Conservation (phyloP, 2,329 filamentous ascomycete species). For the Aaosphaeria pasadenensis region DNA sequence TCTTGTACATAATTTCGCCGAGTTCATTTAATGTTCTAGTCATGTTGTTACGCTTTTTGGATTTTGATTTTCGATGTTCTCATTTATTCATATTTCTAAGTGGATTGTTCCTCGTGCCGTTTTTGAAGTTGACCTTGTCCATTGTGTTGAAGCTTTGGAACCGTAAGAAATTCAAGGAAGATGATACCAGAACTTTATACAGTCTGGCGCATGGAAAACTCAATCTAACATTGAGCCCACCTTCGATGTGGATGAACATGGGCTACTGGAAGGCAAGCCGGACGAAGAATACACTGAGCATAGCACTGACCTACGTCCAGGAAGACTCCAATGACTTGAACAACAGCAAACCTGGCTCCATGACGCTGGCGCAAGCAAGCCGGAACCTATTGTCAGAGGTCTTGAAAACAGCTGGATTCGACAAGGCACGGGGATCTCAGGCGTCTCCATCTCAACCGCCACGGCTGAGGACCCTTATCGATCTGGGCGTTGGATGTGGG, state of each 20-base stretch:
- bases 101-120: constrained; percentile 5
- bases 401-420: constrained; percentile 43
- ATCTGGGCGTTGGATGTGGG: constrained; percentile 59
- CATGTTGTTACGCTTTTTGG: no score
- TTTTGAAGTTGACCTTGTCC: not conserved
- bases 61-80: not conserved
- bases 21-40: no score
- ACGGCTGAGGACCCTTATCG: constrained; percentile 38
- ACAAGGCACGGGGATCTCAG: constrained; percentile 2
- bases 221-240: constrained; percentile 46
- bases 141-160: no score
- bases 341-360: not conserved
- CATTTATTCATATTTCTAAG: constrained; percentile 6
- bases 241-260: constrained; percentile 63
- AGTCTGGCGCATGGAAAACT: constrained; percentile 56
- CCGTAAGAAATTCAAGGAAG: not conserved
- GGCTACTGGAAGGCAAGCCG: constrained; percentile 47
- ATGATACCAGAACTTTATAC: constrained; percentile 32
- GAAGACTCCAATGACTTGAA: not conserved
- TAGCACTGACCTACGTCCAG: no score
- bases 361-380: constrained; percentile 45
- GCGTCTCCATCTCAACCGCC: not conserved
- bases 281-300: no score
- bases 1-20: no score
- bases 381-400: constrained; percentile 50